These are phyloP conservation scores for Malbranchea cinnamomea DNA, from an alignment of 2,329 filamentous ascomycete species.

Conservation along the genomic window DNA sequence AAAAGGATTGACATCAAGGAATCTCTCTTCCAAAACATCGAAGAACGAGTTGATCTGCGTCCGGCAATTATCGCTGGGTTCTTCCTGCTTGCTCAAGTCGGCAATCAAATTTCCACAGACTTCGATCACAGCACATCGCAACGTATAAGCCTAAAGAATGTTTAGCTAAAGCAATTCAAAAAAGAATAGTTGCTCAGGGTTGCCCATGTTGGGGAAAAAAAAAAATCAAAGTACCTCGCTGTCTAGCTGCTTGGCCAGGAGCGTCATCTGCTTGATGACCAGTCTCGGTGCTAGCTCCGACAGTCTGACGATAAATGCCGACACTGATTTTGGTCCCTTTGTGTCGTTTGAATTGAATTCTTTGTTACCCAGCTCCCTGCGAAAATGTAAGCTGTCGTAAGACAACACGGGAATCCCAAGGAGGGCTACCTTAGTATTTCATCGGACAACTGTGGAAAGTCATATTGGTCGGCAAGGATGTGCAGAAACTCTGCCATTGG, in stretches of 20 bases:
- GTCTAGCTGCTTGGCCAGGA: slow-evolving; percentile 85
- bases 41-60: slow-evolving; percentile 94
- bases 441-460: slow-evolving; percentile 87
- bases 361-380: slow-evolving; percentile 80
- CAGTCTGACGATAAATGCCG: slow-evolving; percentile 79
- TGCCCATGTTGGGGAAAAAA: not conserved
- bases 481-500: slow-evolving; percentile 98
- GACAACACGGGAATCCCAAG: not conserved
- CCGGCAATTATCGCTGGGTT: slow-evolving; percentile 83
- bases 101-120: slow-evolving; percentile 91
- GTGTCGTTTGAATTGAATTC: slow-evolving; percentile 97
- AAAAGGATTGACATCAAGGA: slow-evolving; percentile 93
- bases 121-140: slow-evolving; percentile 87
- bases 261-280: slow-evolving; percentile 94
- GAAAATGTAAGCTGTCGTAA: slow-evolving; percentile 11
- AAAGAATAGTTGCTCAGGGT: not conserved
- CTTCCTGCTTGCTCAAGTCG: slow-evolving; percentile 80
- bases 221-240: slow-evolving; percentile 66
- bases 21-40: slow-evolving; percentile 88
- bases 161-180: slow-evolving; percentile 8
- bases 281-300: slow-evolving; percentile 82
- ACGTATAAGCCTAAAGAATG: slow-evolving; percentile 58
- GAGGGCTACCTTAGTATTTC: slow-evolving; percentile 54
- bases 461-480: slow-evolving; percentile 91
- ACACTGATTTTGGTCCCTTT: slow-evolving; percentile 89